Base-by-base conservation (phyloP, 192 early-diverging fungal species). In the Kickxella alabastrina region DNA sequence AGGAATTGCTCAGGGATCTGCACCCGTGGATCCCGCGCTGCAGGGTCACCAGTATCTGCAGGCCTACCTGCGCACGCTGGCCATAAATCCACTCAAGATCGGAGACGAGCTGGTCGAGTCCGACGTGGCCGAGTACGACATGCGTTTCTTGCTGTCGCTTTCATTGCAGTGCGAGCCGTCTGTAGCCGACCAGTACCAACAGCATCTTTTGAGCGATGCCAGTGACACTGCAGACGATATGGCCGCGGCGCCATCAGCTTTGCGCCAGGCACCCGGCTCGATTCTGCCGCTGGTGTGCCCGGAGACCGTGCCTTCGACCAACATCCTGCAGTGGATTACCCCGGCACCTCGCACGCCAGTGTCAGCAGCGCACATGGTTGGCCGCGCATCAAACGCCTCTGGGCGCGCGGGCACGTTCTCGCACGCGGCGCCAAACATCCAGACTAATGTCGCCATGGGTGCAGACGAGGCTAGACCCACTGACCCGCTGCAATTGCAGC, bases 231-330 rank as follows among this genome's bases (percentile, higher is more conserved):
- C 45, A 15, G 67, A 60, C 17, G 64, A 66, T 13, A 23, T 55
- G 38, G 35, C 51, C 1, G 19, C 51, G 22, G 52, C 43, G 42
- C 54, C 43, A 19, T 62, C 59, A 39, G 55, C 62, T 10, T 46
- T 76, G 12, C 56, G 73, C 3, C 66, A 68, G 50, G 73, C 73
- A 0, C 73, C 67, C 1, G 73, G 73, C 3, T 68, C 73, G 25
- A 76, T 76, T n/a, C 25, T 76, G 41, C 77, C 71, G n/a, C 57
- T 79, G 27, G 77, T 74, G 27, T 79, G 71, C 24, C 77, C 77
- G 10, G 77, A 79, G 27, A 73, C 67, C 0, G 71, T 79, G 34
- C 65, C 66, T 3, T 75, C 66, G 31, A 79, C 66, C 6, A 76
- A 76, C 31, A 69, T 76, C 3, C 28, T 76, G 48, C 73, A 76